Evolutionary conservation across 768 basidiomycete genomes (phyloP).

Genomic region (Trametes maxima): DNA sequence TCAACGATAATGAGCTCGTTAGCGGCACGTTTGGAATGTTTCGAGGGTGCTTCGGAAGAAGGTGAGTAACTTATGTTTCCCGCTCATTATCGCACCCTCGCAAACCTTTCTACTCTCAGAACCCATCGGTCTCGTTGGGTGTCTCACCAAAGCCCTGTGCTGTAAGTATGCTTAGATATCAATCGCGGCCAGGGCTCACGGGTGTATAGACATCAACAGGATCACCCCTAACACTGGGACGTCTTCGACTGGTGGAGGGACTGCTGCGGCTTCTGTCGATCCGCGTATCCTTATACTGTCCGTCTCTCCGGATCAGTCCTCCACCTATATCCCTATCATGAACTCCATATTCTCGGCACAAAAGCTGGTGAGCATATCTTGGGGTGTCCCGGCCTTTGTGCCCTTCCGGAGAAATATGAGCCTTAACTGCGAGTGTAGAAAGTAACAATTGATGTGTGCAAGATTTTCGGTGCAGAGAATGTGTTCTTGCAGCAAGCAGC

Average conservation of each 20-base stretch:
- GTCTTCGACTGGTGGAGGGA: slow-evolving; percentile 34
- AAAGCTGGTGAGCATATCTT: slow-evolving; percentile 68
- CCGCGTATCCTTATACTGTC: slow-evolving; percentile 79
- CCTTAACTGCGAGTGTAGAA: slow-evolving; percentile 52
- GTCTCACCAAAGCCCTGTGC: slow-evolving; percentile 90
- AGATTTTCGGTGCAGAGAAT: slow-evolving; percentile 84
- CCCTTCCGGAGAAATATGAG: background rate
- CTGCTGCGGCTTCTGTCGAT: slow-evolving; percentile 41
- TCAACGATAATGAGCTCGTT: slow-evolving; percentile 64
- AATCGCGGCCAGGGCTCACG: slow-evolving; percentile 41
- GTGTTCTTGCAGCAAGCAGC: slow-evolving; percentile 98
- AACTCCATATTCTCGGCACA: slow-evolving; percentile 99
- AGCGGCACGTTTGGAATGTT: slow-evolving; percentile 57
- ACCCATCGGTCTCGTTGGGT: slow-evolving; percentile 79
- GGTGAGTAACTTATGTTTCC: slow-evolving; percentile 36
- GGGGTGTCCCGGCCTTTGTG: background rate
- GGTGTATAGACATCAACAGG: slow-evolving; percentile 65
- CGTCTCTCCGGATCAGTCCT: slow-evolving; percentile 86
- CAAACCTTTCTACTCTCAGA: slow-evolving; percentile 35
- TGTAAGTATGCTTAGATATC: slow-evolving; percentile 49
- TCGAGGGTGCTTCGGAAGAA: slow-evolving; percentile 54
- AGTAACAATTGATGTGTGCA: slow-evolving; percentile 96
- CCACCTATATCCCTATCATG: slow-evolving; percentile 98
- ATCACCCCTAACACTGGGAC: slow-evolving; percentile 40
- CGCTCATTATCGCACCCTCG: slow-evolving; percentile 21